phyloP scores from a whole-genome alignment of 1,139 yeast genomes.

The Nematodospora anomalae region DNA sequence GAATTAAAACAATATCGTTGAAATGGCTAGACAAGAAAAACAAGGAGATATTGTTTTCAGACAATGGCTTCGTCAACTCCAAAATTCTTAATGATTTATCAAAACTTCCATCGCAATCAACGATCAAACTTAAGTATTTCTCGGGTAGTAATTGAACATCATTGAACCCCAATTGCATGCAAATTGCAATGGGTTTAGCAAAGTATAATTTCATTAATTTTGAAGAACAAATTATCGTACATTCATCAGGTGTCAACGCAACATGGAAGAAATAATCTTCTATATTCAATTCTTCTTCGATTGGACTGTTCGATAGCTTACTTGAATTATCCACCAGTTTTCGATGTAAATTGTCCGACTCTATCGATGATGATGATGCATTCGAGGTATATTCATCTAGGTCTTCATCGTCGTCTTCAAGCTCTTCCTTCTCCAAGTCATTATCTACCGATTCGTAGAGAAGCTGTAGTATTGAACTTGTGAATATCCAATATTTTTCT shows the following conservation, averaged over 20 bases:
- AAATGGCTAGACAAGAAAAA: constrained; percentile 67
- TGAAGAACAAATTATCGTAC: constrained; percentile 53
- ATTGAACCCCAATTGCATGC: constrained; percentile 25
- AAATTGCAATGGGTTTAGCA: constrained; percentile 31
- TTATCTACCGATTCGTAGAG: constrained; percentile 27
- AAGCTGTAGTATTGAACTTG: constrained; percentile 45
- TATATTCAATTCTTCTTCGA: constrained; percentile 24
- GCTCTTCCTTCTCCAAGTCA: constrained; percentile 18
- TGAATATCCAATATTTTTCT: constrained; percentile 50
- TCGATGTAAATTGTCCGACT: constrained; percentile 1
- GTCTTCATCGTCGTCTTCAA: constrained; percentile 17
- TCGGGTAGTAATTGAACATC: constrained; percentile 48
- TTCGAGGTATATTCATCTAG: constrained; percentile 4
- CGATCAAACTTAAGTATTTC: constrained; percentile 54
- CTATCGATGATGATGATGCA: too few species aligned
- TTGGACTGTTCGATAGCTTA: constrained; percentile 13
- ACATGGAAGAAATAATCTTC: constrained; percentile 47
- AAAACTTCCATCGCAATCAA: constrained; percentile 61
- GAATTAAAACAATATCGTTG: constrained; percentile 66
- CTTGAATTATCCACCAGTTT: constrained; percentile 2
- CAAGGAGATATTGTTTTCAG: constrained; percentile 56
- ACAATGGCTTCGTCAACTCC: constrained; percentile 60
- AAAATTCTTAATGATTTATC: constrained; percentile 55
- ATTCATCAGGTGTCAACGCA: constrained; percentile 56
- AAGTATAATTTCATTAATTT: constrained; percentile 38